These are phyloP conservation scores for Skeletonema potamos DNA, from an alignment of 108 stramenopile genomes.

Conservation along the genomic window DNA sequence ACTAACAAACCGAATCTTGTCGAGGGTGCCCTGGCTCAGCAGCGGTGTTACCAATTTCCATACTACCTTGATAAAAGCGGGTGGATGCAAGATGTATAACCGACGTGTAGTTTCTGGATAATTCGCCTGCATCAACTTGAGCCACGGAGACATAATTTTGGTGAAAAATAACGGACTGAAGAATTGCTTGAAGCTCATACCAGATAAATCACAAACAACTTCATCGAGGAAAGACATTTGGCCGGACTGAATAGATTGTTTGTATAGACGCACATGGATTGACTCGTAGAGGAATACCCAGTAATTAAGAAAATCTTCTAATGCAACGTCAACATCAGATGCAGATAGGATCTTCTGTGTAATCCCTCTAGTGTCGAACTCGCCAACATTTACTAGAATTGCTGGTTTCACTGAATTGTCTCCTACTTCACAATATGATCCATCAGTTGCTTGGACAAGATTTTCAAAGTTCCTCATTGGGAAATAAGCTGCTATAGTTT, in stretches of 20 bases:
- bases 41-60: conserved; percentile 47
- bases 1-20: conserved; percentile 22
- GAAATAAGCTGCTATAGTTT: conserved; percentile 5
- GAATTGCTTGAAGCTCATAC: conserved; percentile 19
- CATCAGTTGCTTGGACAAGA: neutral
- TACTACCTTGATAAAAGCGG: conserved; percentile 14
- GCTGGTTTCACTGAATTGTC: conserved; percentile 1
- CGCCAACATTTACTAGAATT: conserved; percentile 24
- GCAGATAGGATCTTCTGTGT: conserved; percentile 12
- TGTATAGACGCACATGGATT: conserved; percentile 30
- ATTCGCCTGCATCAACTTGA: conserved; percentile 28
- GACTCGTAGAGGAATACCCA: conserved; percentile 42
- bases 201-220: conserved; percentile 27
- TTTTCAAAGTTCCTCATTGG: conserved; percentile 14
- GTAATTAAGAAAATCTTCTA: conserved; percentile 31
- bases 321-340: conserved; percentile 5
- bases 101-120: conserved; percentile 45
- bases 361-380: conserved; percentile 28
- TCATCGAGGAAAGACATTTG: conserved; percentile 36
- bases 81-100: conserved; percentile 32
- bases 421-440: too few relatives aligned
- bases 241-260: conserved; percentile 1
- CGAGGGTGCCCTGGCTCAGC: conserved; percentile 31
- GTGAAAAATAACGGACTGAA: conserved; percentile 33
- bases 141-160: conserved; percentile 38